Evolutionary conservation across 768 basidiomycete species (phyloP).

Genomic region (Gymnopilus junonius): DNA sequence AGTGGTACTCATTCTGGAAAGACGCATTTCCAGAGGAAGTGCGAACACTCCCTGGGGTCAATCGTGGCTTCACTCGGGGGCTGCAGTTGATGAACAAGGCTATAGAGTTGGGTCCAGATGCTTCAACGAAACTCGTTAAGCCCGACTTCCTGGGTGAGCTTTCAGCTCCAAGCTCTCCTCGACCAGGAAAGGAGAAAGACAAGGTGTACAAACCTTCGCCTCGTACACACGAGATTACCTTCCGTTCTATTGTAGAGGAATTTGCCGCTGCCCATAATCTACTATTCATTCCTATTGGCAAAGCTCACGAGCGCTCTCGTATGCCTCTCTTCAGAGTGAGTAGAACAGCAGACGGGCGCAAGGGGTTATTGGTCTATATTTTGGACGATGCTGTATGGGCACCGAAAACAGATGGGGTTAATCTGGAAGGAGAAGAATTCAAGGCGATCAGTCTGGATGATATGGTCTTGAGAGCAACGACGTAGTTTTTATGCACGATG

Average conservation of each 20-base stretch:
- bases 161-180: constrained; percentile 33
- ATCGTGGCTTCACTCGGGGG: constrained; percentile 84
- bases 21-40: constrained; percentile 71
- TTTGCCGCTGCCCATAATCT: constrained; percentile 84
- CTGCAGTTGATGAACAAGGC: constrained; percentile 95
- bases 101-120: constrained; percentile 82
- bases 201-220: constrained; percentile 47
- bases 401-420: constrained; percentile 46
- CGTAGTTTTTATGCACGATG: not conserved
- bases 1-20: constrained; percentile 96
- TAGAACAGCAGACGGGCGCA: constrained; percentile 76
- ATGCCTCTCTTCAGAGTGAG: constrained; percentile 92
- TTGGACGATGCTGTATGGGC: constrained; percentile 95
- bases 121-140: constrained; percentile 65
- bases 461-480: constrained; percentile 72
- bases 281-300: constrained; percentile 87
- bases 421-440: constrained; percentile 59
- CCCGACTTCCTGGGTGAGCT: constrained; percentile 67
- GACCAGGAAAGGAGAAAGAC: constrained; percentile 33
- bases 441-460: constrained; percentile 85
- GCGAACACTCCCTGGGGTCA: constrained; percentile 66
- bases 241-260: constrained; percentile 93
- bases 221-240: constrained; percentile 83
- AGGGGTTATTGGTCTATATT: constrained; percentile 88
- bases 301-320: constrained; percentile 81